phyloP scores from a whole-genome alignment of 208 protist genomes.

The Naegleria lovaniensis region DNA sequence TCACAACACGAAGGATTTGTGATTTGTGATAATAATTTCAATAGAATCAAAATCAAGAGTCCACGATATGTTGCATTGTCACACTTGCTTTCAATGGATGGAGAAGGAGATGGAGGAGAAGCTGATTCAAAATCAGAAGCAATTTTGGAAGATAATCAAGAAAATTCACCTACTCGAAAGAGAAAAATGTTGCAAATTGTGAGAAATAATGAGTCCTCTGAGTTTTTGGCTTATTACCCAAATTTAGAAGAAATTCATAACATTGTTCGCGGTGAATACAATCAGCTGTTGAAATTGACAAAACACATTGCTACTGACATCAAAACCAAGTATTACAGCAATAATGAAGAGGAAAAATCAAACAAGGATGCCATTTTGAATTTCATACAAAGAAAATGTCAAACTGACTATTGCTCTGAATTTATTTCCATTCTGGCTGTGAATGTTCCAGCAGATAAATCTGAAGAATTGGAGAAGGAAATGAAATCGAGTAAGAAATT shows the following conservation, averaged over 20 bases:
- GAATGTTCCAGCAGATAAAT: not conserved
- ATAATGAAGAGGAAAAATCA: not conserved
- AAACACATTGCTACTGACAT: not conserved
- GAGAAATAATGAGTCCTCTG: not conserved
- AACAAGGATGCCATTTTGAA: not conserved
- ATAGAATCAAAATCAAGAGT: slow-evolving; percentile 15
- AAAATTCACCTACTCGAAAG: not conserved
- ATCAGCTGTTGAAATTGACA: not conserved
- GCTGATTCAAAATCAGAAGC: not conserved
- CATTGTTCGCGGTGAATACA: not conserved
- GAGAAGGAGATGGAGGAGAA: not conserved
- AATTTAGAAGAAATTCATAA: not conserved
- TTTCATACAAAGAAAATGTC: not conserved
- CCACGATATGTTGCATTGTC: slow-evolving; percentile 20
- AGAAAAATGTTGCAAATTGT: slow-evolving; percentile 18
- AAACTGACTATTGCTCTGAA: not conserved
- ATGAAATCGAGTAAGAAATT: not conserved
- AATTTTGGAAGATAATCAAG: too few relatives aligned
- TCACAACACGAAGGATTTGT: slow-evolving; percentile 22
- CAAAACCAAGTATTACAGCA: not conserved
- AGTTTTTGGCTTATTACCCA: not conserved
- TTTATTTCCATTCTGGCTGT: not conserved
- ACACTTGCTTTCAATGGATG: not conserved
- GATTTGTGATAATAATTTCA: slow-evolving; percentile 19
- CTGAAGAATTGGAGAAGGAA: not conserved